Conservation (phyloP, 495 filamentous ascomycete genomes). For the Neurospora sp. region DNA sequence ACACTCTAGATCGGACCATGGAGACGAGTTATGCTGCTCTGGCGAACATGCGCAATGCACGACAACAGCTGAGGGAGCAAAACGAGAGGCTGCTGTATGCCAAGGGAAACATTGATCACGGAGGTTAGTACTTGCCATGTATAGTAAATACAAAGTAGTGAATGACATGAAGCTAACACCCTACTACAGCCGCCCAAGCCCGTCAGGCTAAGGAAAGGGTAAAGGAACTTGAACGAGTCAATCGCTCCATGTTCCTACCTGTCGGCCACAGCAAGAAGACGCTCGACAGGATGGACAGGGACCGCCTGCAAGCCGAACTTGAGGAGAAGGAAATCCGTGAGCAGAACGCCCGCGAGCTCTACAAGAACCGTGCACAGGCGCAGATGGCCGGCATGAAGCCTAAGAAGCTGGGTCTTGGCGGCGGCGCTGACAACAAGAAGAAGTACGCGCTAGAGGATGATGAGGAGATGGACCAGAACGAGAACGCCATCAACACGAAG, state of each 20-base stretch:
- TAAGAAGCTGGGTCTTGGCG: conserved; percentile 4
- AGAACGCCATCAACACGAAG: too few species aligned
- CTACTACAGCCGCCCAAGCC: conserved; percentile 1
- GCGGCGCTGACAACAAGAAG: neutral
- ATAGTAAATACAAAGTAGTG: too few species aligned
- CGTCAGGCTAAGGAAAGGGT: conserved; percentile 4
- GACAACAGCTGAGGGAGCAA: conserved; percentile 3
- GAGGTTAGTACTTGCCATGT: neutral
- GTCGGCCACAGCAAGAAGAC: conserved; percentile 6
- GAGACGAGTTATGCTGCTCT: conserved; percentile 30
- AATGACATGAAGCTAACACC: neutral
- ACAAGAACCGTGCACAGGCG: neutral
- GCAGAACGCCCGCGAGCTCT: neutral
- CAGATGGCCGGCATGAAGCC: conserved; percentile 3
- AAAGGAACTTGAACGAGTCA: conserved; percentile 7
- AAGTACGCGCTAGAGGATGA: neutral
- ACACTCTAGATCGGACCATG: conserved; percentile 59
- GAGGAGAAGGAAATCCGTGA: conserved; percentile 2
- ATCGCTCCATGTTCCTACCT: conserved; percentile 7
- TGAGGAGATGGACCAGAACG: conserved; percentile 4
- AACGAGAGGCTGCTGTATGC: neutral
- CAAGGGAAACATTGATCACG: conserved; percentile 6
- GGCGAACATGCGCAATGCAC: neutral
- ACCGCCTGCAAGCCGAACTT: neutral
- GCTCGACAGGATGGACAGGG: neutral